phyloP scores from a whole-genome alignment of 345 rosid species.

The Hirschfeldia incana region DNA sequence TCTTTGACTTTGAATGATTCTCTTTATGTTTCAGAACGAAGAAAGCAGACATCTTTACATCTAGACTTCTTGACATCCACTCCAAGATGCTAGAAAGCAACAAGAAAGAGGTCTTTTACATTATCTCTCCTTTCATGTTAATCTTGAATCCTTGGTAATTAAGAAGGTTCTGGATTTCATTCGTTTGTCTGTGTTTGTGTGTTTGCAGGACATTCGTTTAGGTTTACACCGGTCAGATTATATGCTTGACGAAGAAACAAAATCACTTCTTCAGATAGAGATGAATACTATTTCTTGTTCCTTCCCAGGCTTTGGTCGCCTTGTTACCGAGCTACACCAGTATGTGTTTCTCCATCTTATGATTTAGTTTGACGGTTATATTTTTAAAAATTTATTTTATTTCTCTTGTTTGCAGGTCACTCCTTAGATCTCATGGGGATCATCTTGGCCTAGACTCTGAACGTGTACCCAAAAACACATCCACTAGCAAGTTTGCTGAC shows the following conservation, averaged over 20 bases:
- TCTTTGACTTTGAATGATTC: background rate
- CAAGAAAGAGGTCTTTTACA: slow-evolving; percentile 65
- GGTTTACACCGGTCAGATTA: slow-evolving; percentile 97
- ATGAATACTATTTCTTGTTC: slow-evolving; percentile 87
- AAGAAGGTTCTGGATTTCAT: background rate
- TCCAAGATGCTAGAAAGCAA: slow-evolving; percentile 78
- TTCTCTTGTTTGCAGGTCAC: slow-evolving; percentile 53
- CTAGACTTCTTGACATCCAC: slow-evolving; percentile 92
- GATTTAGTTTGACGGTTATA: background rate
- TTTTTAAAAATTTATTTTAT: background rate
- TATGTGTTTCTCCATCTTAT: slow-evolving; percentile 29
- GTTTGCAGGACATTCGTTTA: slow-evolving; percentile 74
- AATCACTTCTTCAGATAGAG: slow-evolving; percentile 89
- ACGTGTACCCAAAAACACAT: slow-evolving; percentile 61
- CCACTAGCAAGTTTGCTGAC: slow-evolving; percentile 61
- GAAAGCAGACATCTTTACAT: slow-evolving; percentile 82
- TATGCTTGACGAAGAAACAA: slow-evolving; percentile 94
- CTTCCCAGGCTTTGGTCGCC: slow-evolving; percentile 77
- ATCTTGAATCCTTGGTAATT: background rate
- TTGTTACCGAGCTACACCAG: slow-evolving; percentile 89
- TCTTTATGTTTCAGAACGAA: slow-evolving; percentile 61
- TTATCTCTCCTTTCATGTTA: slow-evolving; percentile 1
- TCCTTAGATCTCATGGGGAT: slow-evolving; percentile 63
- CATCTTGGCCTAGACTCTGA: slow-evolving; percentile 68
- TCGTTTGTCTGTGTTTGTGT: slow-evolving; percentile 18